A percentile compares a stretch with the other conserved stretches of the same genome.
Conservation (phyloP, 2,329 filamentous ascomycete genomes). For the Aspergillus sp. region DNA sequence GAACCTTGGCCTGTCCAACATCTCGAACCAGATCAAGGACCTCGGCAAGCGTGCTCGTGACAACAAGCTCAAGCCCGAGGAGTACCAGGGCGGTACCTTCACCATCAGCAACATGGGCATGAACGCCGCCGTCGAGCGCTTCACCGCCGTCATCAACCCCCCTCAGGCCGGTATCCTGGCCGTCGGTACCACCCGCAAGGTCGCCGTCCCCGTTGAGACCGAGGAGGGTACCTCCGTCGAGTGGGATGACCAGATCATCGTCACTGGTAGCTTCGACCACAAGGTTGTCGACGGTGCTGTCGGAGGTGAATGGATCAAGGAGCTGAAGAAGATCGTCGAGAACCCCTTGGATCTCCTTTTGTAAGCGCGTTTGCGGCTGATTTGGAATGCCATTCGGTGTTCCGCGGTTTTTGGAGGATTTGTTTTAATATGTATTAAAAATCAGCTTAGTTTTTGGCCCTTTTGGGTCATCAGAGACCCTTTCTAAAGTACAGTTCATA, state of each 20-base stretch:
- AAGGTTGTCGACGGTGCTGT: conserved; percentile 97
- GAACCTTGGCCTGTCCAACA: conserved; percentile 79
- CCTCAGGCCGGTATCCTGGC: conserved; percentile 94
- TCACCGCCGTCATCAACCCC: conserved; percentile 98
- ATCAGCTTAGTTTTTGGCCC: conserved; percentile 18
- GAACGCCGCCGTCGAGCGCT: conserved; percentile 94
- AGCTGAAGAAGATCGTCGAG: conserved; percentile 96
- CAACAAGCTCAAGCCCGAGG: conserved; percentile 98
- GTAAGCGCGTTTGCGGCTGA: conserved; percentile 49
- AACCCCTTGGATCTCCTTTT: conserved; percentile 94
- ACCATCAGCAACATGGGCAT: conserved; percentile 99
- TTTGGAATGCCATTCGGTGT: conserved; percentile 12
- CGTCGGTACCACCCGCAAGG: conserved; percentile 93
- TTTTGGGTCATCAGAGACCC: conserved; percentile 27
- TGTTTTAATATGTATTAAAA: conserved; percentile 41
- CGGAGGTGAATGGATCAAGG: conserved; percentile 93
- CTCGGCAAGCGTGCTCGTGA: conserved; percentile 94
- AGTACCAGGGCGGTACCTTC: conserved; percentile 98
- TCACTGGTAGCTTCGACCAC: conserved; percentile 97
- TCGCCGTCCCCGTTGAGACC: conserved; percentile 79
- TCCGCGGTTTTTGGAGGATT: conserved; percentile 12
- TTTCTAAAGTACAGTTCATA: conserved; percentile 29
- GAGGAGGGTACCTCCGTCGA: conserved; percentile 79
- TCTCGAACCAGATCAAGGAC: conserved; percentile 89
- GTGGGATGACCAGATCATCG: conserved; percentile 96